These are phyloP conservation scores for Malus hybrid DNA, from an alignment of 331 rosid genomes.

Conservation along the genomic window DNA sequence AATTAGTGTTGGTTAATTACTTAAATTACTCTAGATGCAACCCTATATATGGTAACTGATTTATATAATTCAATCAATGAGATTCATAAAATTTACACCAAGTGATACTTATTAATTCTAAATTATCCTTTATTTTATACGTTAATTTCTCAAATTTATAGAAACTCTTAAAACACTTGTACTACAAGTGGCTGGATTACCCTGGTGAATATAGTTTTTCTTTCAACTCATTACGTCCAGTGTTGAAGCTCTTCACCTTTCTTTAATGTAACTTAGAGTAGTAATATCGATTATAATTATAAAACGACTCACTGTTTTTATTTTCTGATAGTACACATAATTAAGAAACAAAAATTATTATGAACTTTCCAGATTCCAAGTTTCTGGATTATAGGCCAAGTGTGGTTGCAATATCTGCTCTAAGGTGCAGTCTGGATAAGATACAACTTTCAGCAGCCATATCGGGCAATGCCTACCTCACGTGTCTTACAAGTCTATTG, in stretches of 20 bases:
- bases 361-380: constrained; percentile 19
- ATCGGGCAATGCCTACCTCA: constrained; percentile 5
- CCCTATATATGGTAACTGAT: too few species aligned
- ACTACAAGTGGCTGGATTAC: too few species aligned
- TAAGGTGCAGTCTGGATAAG: constrained; percentile 23
- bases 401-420: constrained; percentile 32
- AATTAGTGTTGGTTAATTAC: too few species aligned
- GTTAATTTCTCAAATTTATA: too few species aligned
- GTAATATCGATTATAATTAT: neutral
- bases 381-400: constrained; percentile 33
- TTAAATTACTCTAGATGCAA: too few species aligned
- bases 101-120: too few species aligned
- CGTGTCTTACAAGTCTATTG: constrained; percentile 17
- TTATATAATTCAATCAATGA: too few species aligned
- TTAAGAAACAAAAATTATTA: neutral
- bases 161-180: too few species aligned
- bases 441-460: neutral
- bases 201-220: neutral
- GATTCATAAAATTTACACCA: too few species aligned
- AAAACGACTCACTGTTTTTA: too few species aligned
- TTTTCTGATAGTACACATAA: neutral
- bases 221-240: neutral
- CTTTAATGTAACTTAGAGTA: neutral
- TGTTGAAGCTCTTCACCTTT: neutral
- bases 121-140: too few species aligned